phyloP scores from a whole-genome alignment of 2,329 filamentous ascomycete genomes.

The Penicillium sp. region DNA sequence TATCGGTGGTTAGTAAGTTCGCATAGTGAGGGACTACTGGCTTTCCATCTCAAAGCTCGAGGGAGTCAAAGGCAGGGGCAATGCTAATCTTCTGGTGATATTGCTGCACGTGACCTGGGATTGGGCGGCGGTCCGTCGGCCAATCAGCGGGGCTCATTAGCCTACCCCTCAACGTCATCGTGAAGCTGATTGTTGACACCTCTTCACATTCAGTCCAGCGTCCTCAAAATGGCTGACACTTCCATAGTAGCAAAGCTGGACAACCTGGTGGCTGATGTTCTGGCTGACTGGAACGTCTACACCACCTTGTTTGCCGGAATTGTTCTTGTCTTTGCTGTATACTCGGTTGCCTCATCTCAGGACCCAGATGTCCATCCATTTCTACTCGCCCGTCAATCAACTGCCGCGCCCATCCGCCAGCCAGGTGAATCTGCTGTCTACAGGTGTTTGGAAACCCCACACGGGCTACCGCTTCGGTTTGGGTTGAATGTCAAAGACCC shows the following conservation, averaged over 20 bases:
- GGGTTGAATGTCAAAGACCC: slow-evolving; percentile 82
- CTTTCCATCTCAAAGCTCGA: background rate
- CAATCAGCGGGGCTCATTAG: slow-evolving; percentile 6
- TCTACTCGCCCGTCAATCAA: slow-evolving; percentile 81
- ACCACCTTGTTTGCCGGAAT: slow-evolving; percentile 70
- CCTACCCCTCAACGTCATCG: slow-evolving; percentile 25
- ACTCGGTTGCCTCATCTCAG: slow-evolving; percentile 67
- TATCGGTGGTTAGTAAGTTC: background rate
- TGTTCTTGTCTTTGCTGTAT: slow-evolving; percentile 68
- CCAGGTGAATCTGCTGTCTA: slow-evolving; percentile 84
- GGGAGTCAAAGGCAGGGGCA: slow-evolving; percentile 2
- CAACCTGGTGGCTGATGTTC: slow-evolving; percentile 65
- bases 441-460: slow-evolving; percentile 78
- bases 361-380: slow-evolving; percentile 93
- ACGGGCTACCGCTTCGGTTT: slow-evolving; percentile 76
- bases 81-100: background rate
- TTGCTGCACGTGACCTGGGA: background rate
- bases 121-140: slow-evolving; percentile 14
- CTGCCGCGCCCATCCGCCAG: slow-evolving; percentile 75
- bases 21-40: background rate
- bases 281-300: slow-evolving; percentile 80
- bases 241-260: slow-evolving; percentile 69
- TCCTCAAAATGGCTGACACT: slow-evolving; percentile 45
- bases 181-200: slow-evolving; percentile 11
- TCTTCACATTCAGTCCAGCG: background rate